A percentile compares a stretch with the other conserved stretches of the same genome.
phyloP scores from a whole-genome alignment of 1,139 yeast species.

The Debaryomyces subglobosus region DNA sequence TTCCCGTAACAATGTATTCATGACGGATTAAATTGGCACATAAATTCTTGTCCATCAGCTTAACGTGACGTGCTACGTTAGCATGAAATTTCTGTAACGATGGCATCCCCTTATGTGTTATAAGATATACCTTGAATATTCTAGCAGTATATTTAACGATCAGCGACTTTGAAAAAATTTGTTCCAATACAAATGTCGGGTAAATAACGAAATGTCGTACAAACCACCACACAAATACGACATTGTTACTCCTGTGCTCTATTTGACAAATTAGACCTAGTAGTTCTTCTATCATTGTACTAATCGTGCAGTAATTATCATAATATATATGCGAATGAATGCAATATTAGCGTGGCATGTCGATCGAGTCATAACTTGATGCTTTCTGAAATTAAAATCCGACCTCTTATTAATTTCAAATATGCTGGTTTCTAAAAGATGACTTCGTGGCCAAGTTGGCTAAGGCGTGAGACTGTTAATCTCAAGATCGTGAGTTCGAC shows the following conservation, averaged over 20 bases:
- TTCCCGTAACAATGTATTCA: slow-evolving; percentile 48
- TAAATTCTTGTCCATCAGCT: slow-evolving; percentile 50
- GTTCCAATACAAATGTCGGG: background rate
- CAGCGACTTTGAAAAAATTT: slow-evolving; percentile 2
- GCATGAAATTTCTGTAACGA: slow-evolving; percentile 47
- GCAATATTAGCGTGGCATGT: too few relatives aligned
- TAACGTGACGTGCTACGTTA: slow-evolving; percentile 47
- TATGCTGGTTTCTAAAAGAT: background rate
- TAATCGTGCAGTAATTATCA: background rate
- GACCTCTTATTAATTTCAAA: background rate
- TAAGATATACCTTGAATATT: background rate
- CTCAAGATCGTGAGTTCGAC: slow-evolving; percentile 47
- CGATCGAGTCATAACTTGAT: too few relatives aligned
- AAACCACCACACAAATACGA: background rate
- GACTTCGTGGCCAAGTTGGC: slow-evolving; percentile 49
- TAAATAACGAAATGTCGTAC: background rate
- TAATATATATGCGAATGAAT: background rate
- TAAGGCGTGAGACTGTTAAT: slow-evolving; percentile 49
- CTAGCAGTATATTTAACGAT: background rate
- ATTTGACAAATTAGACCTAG: background rate
- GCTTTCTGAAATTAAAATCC: too few relatives aligned
- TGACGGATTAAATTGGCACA: slow-evolving; percentile 51
- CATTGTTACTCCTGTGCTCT: background rate
- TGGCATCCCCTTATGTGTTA: slow-evolving; percentile 32
- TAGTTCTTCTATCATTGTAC: background rate